Percentiles rank a stretch among this genome's conserved stretches.
These are phyloP conservation scores for Nannochloropsis granulata DNA, from an alignment of 108 stramenopile genomes.

Conservation along the genomic window DNA sequence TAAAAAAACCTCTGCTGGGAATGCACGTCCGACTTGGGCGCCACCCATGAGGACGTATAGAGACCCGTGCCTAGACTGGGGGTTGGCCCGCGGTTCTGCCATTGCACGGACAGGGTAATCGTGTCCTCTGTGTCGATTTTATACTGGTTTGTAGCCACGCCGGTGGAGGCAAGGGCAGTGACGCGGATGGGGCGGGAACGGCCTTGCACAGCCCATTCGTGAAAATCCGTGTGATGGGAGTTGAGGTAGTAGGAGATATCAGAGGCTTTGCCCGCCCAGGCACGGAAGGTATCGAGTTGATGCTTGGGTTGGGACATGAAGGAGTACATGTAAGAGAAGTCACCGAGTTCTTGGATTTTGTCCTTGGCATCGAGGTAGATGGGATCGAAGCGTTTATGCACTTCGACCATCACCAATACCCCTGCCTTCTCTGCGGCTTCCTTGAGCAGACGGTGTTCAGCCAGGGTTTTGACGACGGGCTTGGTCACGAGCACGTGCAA, in stretches of 20 bases:
- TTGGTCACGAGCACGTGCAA: constrained; percentile 98
- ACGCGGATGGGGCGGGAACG: constrained; percentile 75
- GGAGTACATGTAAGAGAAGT: constrained; percentile 89
- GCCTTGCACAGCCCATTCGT: constrained; percentile 85
- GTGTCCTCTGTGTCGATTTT: constrained; percentile 89
- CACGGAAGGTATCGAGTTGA: constrained; percentile 95
- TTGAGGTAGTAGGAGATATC: constrained; percentile 99
- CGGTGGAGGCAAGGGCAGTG: constrained; percentile 71
- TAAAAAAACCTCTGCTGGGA: constrained; percentile 98
- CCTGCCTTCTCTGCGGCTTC: constrained; percentile 60
- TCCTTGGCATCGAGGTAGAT: constrained; percentile 98
- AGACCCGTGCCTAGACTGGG: constrained; percentile 71
- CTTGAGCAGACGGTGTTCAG: constrained; percentile 58
- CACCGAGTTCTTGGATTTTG: constrained; percentile 53
- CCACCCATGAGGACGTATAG: constrained; percentile 93
- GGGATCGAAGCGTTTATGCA: constrained; percentile 97
- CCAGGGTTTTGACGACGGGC: constrained; percentile 87
- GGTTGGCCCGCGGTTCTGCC: constrained; percentile 56
- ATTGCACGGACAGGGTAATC: constrained; percentile 92
- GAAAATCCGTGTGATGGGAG: constrained; percentile 96
- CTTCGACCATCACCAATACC: constrained; percentile 77
- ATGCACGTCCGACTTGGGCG: constrained; percentile 91
- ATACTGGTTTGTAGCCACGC: constrained; percentile 54
- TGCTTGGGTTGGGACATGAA: constrained; percentile 99
- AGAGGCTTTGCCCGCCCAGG: constrained; percentile 93